Evolutionary conservation across 2,329 filamentous ascomycete genomes (phyloP).

Genomic region (Phyllosticta citriasiana): DNA sequence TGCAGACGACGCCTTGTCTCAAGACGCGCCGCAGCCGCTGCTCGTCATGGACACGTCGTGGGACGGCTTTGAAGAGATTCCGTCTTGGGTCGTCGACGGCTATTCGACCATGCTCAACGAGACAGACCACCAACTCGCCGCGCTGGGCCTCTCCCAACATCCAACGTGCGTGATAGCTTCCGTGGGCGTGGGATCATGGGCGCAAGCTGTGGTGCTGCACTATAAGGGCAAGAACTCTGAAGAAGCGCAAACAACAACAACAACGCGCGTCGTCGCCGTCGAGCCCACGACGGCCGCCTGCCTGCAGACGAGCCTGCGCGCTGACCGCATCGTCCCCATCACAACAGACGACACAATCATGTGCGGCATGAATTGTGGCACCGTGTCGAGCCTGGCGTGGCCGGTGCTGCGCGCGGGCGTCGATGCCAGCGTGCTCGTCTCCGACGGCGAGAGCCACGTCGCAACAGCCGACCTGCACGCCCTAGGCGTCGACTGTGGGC

Average conservation of each 20-base stretch:
- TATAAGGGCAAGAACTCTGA: slow-evolving; percentile 41
- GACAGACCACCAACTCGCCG: slow-evolving; percentile 50
- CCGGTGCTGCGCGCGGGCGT: slow-evolving; percentile 47
- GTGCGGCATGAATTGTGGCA: slow-evolving; percentile 65
- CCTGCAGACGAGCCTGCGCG: slow-evolving; percentile 43
- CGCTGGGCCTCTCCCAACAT: slow-evolving; percentile 19
- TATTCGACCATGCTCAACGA: slow-evolving; percentile 66
- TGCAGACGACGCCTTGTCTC: not conserved
- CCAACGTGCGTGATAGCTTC: slow-evolving; percentile 50
- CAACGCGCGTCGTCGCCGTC: slow-evolving; percentile 48
- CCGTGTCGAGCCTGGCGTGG: slow-evolving; percentile 57
- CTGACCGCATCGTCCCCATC: slow-evolving; percentile 40
- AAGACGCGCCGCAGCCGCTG: slow-evolving; percentile 33
- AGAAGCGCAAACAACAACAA: too few relatives aligned
- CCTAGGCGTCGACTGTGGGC: slow-evolving; percentile 43
- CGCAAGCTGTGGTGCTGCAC: slow-evolving; percentile 56
- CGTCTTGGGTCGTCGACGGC: slow-evolving; percentile 66
- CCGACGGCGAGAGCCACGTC: slow-evolving; percentile 51
- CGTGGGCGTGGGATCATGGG: slow-evolving; percentile 63
- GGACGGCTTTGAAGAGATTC: slow-evolving; percentile 55
- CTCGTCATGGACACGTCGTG: slow-evolving; percentile 62
- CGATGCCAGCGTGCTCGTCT: slow-evolving; percentile 51
- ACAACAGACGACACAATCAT: slow-evolving; percentile 57
- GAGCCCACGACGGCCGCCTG: slow-evolving; percentile 59
- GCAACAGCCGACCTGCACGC: slow-evolving; percentile 45